Percentiles rank a stretch among this genome's conserved stretches.
Conservation (phyloP, 2,329 filamentous ascomycete genomes). For the Ceratocystiopsis sp. region DNA sequence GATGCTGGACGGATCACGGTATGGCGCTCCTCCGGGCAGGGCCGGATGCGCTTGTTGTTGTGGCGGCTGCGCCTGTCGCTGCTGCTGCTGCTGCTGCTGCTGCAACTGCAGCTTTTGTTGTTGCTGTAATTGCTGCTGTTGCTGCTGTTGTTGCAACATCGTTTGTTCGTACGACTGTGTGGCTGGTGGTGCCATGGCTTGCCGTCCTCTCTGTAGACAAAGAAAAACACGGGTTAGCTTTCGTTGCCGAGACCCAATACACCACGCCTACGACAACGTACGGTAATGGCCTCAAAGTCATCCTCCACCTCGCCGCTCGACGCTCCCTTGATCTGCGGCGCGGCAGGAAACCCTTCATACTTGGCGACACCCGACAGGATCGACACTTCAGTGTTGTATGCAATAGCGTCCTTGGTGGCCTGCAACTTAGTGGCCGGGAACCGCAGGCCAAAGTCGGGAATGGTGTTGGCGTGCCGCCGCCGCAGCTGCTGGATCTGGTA, state of each 20-base stretch:
- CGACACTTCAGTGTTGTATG: constrained; percentile 91
- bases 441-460: constrained; percentile 65
- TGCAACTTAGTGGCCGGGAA: constrained; percentile 63
- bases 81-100: too few relatives aligned
- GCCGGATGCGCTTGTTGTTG: too few relatives aligned
- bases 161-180: too few relatives aligned
- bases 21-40: too few relatives aligned
- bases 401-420: constrained; percentile 67
- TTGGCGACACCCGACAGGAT: constrained; percentile 82
- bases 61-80: too few relatives aligned
- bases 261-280: constrained; percentile 28
- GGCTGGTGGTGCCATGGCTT: not conserved
- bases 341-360: constrained; percentile 89
- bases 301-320: constrained; percentile 61
- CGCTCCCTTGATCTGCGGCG: constrained; percentile 65
- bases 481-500: constrained; percentile 86
- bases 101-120: too few relatives aligned
- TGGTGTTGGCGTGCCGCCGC: constrained; percentile 47
- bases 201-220: not conserved
- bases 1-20: too few relatives aligned
- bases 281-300: constrained; percentile 78
- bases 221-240: not conserved
- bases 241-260: too few relatives aligned
- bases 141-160: too few relatives aligned
- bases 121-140: too few relatives aligned